These are phyloP conservation scores for Diaporthe caulivora DNA, from an alignment of 2,329 filamentous ascomycete species.

Conservation along the genomic window DNA sequence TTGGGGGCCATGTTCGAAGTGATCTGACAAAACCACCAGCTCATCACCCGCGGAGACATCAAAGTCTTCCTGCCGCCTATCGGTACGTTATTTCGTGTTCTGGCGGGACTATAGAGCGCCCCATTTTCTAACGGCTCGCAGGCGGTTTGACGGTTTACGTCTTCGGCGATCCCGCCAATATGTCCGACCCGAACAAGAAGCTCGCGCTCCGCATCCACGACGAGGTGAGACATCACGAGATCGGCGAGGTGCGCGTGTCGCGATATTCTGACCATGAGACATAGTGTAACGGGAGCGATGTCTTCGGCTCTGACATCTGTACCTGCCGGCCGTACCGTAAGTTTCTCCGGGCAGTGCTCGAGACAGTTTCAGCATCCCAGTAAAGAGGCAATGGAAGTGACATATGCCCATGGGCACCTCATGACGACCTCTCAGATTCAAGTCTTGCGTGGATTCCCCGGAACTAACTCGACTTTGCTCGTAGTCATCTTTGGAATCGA, in stretches of 20 bases:
- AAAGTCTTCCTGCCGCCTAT: constrained; percentile 97
- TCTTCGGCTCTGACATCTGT: constrained; percentile 98
- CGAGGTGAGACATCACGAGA: constrained; percentile 59
- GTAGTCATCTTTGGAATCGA: constrained; percentile 91
- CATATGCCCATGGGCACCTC: not conserved
- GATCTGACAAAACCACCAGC: constrained; percentile 52
- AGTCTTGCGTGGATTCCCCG: not conserved
- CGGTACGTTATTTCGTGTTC: constrained; percentile 57
- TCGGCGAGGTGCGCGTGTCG: not conserved
- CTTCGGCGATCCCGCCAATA: constrained; percentile 94
- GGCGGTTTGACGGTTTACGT: constrained; percentile 95
- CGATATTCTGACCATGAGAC: constrained; percentile 3
- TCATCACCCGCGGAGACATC: constrained; percentile 94
- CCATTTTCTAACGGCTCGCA: constrained; percentile 47
- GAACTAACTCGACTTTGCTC: not conserved
- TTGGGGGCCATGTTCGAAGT: not conserved
- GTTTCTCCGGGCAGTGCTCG: not conserved
- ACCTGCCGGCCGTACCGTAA: constrained; percentile 87
- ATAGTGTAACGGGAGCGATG: constrained; percentile 93
- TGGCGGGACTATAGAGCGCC: not conserved
- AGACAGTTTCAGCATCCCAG: not conserved
- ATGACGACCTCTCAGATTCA: not conserved
- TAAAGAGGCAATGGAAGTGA: not conserved
- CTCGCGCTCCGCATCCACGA: constrained; percentile 87
- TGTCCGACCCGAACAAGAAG: constrained; percentile 85